phyloP scores from a whole-genome alignment of 2,329 filamentous ascomycete species.

The Cercospora canescens region DNA sequence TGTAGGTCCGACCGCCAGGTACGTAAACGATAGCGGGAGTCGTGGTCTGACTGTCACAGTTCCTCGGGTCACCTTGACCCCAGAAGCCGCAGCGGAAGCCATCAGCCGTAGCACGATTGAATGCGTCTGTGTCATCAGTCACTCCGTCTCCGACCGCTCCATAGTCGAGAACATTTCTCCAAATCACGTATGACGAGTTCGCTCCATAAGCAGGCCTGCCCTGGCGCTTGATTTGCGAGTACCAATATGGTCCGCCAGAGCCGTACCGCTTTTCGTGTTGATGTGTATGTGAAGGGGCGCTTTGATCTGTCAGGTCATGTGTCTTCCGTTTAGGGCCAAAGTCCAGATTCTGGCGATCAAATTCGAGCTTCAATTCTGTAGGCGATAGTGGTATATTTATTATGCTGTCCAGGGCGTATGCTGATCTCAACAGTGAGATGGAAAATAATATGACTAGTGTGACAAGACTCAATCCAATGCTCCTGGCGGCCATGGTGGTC shows the following conservation, averaged over 20 bases:
- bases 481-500: constrained; percentile 10
- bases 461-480: constrained; percentile 8
- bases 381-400: constrained; percentile 19
- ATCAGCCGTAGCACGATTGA: constrained; percentile 36
- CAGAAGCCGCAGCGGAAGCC: constrained; percentile 32
- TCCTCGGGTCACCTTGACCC: constrained; percentile 5
- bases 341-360: constrained; percentile 10
- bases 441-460: constrained; percentile 14
- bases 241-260: constrained; percentile 40
- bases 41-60: constrained; percentile 78
- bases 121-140: constrained; percentile 75
- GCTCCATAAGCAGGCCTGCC: constrained; percentile 41
- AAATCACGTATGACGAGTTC: constrained; percentile 45
- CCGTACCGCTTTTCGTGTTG: constrained; percentile 31
- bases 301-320: constrained; percentile 1
- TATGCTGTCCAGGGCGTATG: constrained; percentile 10
- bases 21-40: constrained; percentile 89
- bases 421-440: constrained; percentile 10
- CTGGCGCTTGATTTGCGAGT: constrained; percentile 44
- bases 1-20: constrained; percentile 75
- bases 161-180: constrained; percentile 49
- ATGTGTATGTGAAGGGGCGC: constrained; percentile 16
- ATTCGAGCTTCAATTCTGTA: constrained; percentile 19
- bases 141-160: constrained; percentile 58
- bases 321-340: not conserved